These are phyloP conservation scores for Trichoderma endophyticum DNA, from an alignment of 2,329 filamentous ascomycete genomes.

Conservation along the genomic window DNA sequence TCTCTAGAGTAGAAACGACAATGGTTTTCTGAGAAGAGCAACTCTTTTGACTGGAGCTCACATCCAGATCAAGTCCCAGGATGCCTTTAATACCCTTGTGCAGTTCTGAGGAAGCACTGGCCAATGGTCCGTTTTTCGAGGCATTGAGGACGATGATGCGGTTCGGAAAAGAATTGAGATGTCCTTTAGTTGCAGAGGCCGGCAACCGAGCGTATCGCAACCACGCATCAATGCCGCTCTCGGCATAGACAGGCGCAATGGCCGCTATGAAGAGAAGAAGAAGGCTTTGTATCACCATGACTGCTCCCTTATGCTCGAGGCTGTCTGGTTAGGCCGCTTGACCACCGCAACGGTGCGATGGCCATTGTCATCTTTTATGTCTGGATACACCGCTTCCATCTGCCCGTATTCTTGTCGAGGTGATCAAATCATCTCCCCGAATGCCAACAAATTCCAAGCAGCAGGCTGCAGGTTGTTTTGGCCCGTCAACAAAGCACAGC, in stretches of 20 bases:
- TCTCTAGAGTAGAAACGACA: constrained; percentile 25
- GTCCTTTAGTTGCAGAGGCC: constrained; percentile 17
- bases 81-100: constrained; percentile 56
- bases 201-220: constrained; percentile 58
- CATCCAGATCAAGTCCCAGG: constrained; percentile 45
- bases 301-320: not conserved
- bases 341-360: not conserved
- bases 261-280: not conserved
- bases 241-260: constrained; percentile 40
- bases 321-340: not conserved
- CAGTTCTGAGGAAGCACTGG: constrained; percentile 57
- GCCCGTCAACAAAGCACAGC: not conserved
- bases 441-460: not conserved
- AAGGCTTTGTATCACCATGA: not conserved
- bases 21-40: constrained; percentile 15
- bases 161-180: constrained; percentile 42
- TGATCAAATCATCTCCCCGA: not conserved
- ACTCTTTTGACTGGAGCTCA: not conserved
- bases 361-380: not conserved
- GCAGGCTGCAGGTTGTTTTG: not conserved
- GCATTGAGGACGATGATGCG: constrained; percentile 53
- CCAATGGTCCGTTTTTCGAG: constrained; percentile 53
- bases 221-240: constrained; percentile 62
- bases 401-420: not conserved
- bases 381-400: not conserved